Evolutionary conservation across 495 filamentous ascomycete species (phyloP).

Genomic region (Aspergillus sparsus): DNA sequence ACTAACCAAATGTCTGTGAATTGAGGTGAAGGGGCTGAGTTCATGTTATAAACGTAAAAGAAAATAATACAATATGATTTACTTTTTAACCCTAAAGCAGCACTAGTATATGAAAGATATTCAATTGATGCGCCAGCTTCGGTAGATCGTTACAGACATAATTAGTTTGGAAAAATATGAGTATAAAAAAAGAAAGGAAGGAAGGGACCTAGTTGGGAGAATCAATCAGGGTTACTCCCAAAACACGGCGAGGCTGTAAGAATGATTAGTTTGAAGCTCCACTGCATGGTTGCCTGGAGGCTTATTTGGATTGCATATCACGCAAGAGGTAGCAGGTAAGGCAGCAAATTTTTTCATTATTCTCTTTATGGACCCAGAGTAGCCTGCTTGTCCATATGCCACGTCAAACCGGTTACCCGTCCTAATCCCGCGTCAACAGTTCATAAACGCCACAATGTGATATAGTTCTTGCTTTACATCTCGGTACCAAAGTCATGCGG

Average conservation of each 20-base stretch:
- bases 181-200: background rate
- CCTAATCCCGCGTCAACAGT: conserved; percentile 1
- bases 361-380: background rate
- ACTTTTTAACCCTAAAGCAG: no score
- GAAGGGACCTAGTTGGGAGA: background rate
- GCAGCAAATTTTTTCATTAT: background rate
- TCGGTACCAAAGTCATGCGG: conserved; percentile 13
- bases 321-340: background rate
- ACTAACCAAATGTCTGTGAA: no score
- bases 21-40: no score
- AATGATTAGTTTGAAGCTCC: background rate
- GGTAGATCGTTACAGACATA: no score
- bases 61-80: no score
- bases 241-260: background rate
- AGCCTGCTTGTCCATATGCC: conserved; percentile 21
- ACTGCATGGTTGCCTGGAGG: conserved; percentile 6
- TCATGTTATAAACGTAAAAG: no score
- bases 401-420: conserved; percentile 30
- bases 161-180: no score
- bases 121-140: no score
- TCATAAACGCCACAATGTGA: conserved; percentile 19
- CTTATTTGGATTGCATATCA: background rate
- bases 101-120: no score
- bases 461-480: conserved; percentile 19
- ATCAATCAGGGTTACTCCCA: background rate